Evolutionary conservation across 78 protist species (phyloP).

Genomic region (Trichosphaerium sp.): DNA sequence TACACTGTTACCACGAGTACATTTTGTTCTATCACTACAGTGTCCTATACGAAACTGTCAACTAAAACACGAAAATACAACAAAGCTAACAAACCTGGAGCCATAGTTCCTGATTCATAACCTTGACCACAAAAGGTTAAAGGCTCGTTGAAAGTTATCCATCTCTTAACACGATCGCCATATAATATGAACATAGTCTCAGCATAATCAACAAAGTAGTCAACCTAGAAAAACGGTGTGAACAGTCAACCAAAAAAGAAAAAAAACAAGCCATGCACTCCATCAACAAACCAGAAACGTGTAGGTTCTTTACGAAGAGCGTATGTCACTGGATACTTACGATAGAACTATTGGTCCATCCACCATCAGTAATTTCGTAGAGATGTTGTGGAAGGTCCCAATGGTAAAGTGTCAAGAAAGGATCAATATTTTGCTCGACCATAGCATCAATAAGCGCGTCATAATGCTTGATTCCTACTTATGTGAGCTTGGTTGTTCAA

Average conservation of each 20-base stretch:
- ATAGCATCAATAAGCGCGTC: slow-evolving; percentile 16
- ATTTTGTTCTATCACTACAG: not conserved
- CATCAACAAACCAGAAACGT: slow-evolving; percentile 1
- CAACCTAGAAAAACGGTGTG: not conserved
- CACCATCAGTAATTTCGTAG: too few species aligned
- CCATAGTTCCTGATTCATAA: slow-evolving; percentile 4
- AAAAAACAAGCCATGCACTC: too few species aligned
- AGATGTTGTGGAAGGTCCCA: slow-evolving; percentile 65
- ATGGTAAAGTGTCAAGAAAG: slow-evolving; percentile 53
- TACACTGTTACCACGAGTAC: not conserved
- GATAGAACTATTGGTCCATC: not conserved
- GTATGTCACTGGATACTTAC: not conserved
- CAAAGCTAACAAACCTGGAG: too few species aligned
- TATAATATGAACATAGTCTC: slow-evolving; percentile 6
- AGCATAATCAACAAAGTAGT: slow-evolving; percentile 32
- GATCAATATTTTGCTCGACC: slow-evolving; percentile 3
- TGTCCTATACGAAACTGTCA: too few species aligned
- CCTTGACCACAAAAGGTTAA: not conserved
- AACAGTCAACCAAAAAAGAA: not conserved
- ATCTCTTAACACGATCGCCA: slow-evolving; percentile 39
- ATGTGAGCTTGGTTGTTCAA: not conserved
- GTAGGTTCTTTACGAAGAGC: not conserved
- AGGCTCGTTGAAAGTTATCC: slow-evolving; percentile 60
- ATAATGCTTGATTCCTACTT: slow-evolving; percentile 20
- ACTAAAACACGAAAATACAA: too few species aligned